A percentile compares a stretch with the other conserved stretches of the same genome.
phyloP scores from a whole-genome alignment of 495 filamentous ascomycete genomes.

The Penicillium longicatenatum region DNA sequence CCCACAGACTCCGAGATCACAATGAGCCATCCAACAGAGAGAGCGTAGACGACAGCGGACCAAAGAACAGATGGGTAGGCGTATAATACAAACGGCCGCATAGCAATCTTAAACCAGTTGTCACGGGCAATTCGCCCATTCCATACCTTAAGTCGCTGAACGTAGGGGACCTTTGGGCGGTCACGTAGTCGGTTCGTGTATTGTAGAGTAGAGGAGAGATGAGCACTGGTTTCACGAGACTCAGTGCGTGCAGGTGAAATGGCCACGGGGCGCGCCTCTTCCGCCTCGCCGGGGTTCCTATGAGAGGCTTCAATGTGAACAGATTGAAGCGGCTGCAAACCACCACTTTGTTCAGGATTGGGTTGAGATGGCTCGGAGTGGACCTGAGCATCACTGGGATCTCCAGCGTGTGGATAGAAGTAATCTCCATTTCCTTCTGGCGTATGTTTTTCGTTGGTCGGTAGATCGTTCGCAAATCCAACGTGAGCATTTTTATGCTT shows the following conservation, averaged over 20 bases:
- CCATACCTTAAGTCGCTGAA: conserved; percentile 69
- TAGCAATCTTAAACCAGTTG: conserved; percentile 72
- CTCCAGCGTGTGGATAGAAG: background rate
- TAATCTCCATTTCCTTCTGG: conserved; percentile 2
- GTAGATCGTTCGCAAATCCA: conserved; percentile 52
- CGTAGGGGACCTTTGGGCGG: conserved; percentile 65
- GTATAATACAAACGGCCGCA: conserved; percentile 83
- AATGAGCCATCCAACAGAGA: conserved; percentile 95
- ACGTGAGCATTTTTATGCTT: conserved; percentile 47
- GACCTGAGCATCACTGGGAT: conserved; percentile 6
- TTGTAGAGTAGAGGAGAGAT: conserved; percentile 28
- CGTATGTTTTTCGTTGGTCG: conserved; percentile 20
- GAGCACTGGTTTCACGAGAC: conserved; percentile 28
- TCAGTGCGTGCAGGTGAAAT: conserved; percentile 37
- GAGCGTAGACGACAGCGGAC: conserved; percentile 82
- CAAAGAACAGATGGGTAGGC: conserved; percentile 89
- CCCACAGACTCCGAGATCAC: conserved; percentile 88
- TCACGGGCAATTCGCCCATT: conserved; percentile 77
- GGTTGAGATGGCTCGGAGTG: conserved; percentile 5
- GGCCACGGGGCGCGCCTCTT: conserved; percentile 20
- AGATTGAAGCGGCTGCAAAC: conserved; percentile 12
- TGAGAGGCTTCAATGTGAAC: background rate
- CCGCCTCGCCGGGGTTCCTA: conserved; percentile 22
- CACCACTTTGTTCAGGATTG: background rate
- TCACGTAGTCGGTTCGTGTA: conserved; percentile 65